Conservation (phyloP, 2,329 filamentous ascomycete genomes). For the Tolypocladium ophioglossoides region DNA sequence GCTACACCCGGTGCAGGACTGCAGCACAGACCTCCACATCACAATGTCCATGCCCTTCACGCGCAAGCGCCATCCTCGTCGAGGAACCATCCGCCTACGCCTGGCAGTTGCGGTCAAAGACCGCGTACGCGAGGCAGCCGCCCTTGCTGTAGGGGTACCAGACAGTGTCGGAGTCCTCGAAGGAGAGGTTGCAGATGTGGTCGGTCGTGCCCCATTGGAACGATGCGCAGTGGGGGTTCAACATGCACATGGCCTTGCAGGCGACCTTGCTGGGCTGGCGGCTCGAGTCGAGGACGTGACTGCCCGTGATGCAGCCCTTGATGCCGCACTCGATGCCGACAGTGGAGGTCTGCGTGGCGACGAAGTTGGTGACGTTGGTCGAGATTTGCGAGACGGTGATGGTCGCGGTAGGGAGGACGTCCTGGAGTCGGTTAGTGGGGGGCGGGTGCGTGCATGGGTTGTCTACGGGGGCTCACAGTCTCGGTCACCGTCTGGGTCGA, state of each 20-base stretch:
- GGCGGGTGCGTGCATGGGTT: not conserved
- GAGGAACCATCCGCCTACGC: no score
- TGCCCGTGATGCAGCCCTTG: not conserved
- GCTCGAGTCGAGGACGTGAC: not conserved
- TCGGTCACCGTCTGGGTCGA: not conserved
- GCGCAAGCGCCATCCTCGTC: no score
- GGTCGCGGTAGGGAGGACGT: not conserved
- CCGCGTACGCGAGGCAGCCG: no score
- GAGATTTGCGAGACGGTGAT: not conserved
- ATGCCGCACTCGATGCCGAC: not conserved
- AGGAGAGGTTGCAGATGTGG: no score
- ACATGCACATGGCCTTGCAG: not conserved
- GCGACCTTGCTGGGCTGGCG: not conserved
- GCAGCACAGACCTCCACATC: no score
- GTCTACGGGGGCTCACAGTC: not conserved
- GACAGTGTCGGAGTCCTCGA: no score
- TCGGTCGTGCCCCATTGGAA: not conserved
- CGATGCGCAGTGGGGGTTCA: not conserved
- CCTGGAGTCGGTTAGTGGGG: not conserved
- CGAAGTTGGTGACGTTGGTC: not conserved
- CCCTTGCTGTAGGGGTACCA: no score
- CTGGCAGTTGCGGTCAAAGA: no score
- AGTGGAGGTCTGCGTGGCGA: not conserved
- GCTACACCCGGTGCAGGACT: no score
- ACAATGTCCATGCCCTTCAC: no score